Evolutionary conservation across 257 asterid genomes (phyloP), one percentile per base, ranked within the genome.

Genomic region (Thymus quinquecostatus): DNA sequence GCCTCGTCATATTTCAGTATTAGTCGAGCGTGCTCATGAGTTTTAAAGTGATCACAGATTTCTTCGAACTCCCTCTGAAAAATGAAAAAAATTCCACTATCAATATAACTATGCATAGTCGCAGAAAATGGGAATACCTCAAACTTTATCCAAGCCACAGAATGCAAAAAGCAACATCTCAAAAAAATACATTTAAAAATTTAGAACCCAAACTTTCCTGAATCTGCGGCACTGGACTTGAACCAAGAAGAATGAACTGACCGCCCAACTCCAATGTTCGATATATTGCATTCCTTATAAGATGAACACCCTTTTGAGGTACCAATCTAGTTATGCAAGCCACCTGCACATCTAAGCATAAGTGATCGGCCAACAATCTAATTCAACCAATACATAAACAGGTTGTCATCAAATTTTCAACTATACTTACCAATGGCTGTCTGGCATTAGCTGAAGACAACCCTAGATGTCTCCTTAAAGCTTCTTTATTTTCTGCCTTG

Each of bases 221-320:
- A 82, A 94, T 94, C 74, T 89, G 85, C 9, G 97, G 77, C 75
- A 94, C 95, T 12, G 99, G 97, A 80, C 99, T 94, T 65, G 99
- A 89, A 78, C 99, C 99, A 63, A 94, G 97, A 78, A 94, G 99
- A 75, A 94, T 86, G 28, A 94, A 94, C 73, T 94, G 99, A 41
- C 99, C 99, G 68, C 97, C 99, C 65, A 91, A 66, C 73, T 94
- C 99, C 85, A 94, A 67, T 49, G 97, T 91, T 78, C 85, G 84
- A 74, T 85, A 94, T 74, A 94, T 70, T 69, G 99, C 98, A 86
- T 94, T 95, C 82, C 97, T 83, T 75, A 94, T 89, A 70, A 94
- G 96, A 89, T 94, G 96, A 44, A 91, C 97, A 55, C 99, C 99
- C 76, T 94, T 94, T 78, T 91, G 99, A 64, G 99, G 97, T 41